phyloP scores from a whole-genome alignment of 75 land plant genomes.

The Ceratopteris richardii region DNA sequence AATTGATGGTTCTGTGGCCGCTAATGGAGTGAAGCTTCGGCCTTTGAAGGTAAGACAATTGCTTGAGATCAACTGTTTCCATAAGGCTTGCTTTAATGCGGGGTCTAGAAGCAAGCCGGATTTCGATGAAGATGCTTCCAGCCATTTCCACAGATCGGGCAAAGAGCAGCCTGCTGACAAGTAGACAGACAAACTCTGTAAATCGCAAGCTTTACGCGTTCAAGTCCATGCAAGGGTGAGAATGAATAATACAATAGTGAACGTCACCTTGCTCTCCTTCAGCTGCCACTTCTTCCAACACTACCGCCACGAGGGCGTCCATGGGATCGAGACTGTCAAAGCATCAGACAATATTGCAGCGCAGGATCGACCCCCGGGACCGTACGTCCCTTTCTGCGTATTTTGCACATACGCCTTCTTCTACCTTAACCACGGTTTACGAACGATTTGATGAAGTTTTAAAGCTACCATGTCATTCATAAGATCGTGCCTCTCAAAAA shows the following conservation, averaged over 20 bases:
- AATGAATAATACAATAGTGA: neutral
- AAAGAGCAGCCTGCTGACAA: constrained; percentile 32
- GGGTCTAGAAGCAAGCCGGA: constrained; percentile 34
- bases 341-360: too few relatives aligned
- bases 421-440: too few relatives aligned
- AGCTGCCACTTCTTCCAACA: constrained; percentile 65
- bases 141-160: constrained; percentile 42
- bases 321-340: constrained; percentile 13
- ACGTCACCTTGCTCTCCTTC: constrained; percentile 31
- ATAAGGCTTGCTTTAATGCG: constrained; percentile 43
- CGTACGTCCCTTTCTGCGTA: too few relatives aligned
- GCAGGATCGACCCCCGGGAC: too few relatives aligned
- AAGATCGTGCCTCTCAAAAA: too few relatives aligned
- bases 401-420: too few relatives aligned
- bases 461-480: too few relatives aligned
- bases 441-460: too few relatives aligned
- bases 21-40: neutral
- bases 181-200: neutral
- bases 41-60: constrained; percentile 40
- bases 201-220: neutral
- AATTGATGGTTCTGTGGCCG: constrained; percentile 18
- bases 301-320: constrained; percentile 58
- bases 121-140: constrained; percentile 27
- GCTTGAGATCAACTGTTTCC: constrained; percentile 39
- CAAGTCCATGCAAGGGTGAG: neutral